Evolutionary conservation across 164 flowering plant species (phyloP), one percentile per base, ranked within the genome.

Genomic region (Annona cherimola): DNA sequence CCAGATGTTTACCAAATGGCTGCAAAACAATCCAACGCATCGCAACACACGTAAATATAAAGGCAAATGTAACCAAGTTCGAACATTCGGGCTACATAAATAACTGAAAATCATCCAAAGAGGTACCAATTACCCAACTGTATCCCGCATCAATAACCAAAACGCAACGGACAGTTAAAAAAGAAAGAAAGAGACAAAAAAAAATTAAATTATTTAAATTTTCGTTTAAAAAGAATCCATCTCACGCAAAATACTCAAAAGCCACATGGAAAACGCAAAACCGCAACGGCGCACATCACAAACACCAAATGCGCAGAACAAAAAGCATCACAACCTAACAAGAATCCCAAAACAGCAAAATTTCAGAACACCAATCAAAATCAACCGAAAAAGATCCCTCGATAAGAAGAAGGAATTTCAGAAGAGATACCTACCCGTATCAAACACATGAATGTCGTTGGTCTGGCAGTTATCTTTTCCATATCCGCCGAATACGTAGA

Each of bases 401-500:
- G 50, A 69, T 26, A 46, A 6, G 14, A 66, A 4, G 19, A 18
- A 14, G 45, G 72, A 54, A n/a, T n/a, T 1, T 39, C 8, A 2
- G 26, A 61, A 75, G 26, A 67, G 69, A 68, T 20, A 73, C 82
- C 63, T 45, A 82, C 99, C 82, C 74, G 97, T 83, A 69, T 94
- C 96, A 75, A 89, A 94, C 76, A 95, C 93, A 79, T 95, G 92
- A 42, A 92, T 93, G 77, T 86, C 87, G 73, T 95, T 95, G 68
- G 97, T 92, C 79, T 91, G 99, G 69, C 90, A 86, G 75, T 89
- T 91, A 63, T 87, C 86, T 77, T 80, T 76, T 69, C 98, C 96
- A 81, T 90, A 95, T 6, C 99, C 99, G 42, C 99, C 99, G 67
- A 95, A 92, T 14, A 95, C 88, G 71, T 90, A 92, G 72, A 95